These are phyloP conservation scores for Ophiorrhiza pumila DNA, from an alignment of 257 asterid genomes.

Conservation along the genomic window DNA sequence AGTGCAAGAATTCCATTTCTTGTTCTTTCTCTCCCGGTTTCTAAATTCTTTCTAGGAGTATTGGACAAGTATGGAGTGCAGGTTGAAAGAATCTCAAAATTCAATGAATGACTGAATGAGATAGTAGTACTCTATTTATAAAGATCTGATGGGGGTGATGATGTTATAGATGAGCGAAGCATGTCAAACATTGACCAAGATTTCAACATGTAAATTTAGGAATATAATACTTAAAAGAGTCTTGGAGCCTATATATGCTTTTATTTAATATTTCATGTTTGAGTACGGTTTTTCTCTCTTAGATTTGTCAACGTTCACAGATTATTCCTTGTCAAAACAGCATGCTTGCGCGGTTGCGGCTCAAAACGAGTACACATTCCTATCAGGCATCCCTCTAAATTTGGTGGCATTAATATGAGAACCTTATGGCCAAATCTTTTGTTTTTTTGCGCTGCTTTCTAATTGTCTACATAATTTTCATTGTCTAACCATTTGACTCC, in stretches of 20 bases:
- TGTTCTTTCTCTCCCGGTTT: too few species aligned
- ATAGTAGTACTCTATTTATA: too few species aligned
- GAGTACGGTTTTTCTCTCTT: neutral
- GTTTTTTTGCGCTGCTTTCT: too few species aligned
- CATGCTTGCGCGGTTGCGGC: neutral
- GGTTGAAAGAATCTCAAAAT: neutral
- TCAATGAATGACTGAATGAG: neutral
- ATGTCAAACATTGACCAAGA: conserved; percentile 6
- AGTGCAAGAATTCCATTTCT: conserved; percentile 26
- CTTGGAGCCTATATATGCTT: too few species aligned
- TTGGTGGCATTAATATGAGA: too few species aligned
- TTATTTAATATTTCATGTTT: neutral
- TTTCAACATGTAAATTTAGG: conserved; percentile 7
- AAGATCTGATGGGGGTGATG: too few species aligned
- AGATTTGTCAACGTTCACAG: conserved; percentile 15
- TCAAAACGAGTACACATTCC: conserved; percentile 20
- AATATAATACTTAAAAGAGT: too few species aligned
- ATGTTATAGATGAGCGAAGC: conserved; percentile 19
- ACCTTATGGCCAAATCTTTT: too few species aligned
- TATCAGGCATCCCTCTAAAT: too few species aligned
- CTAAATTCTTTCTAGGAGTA: too few species aligned
- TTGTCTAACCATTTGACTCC: too few species aligned
- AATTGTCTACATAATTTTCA: too few species aligned
- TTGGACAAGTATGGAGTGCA: neutral
- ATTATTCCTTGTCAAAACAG: conserved; percentile 4